These are phyloP conservation scores for Trametes elegans DNA, from an alignment of 768 basidiomycete genomes.

Conservation along the genomic window DNA sequence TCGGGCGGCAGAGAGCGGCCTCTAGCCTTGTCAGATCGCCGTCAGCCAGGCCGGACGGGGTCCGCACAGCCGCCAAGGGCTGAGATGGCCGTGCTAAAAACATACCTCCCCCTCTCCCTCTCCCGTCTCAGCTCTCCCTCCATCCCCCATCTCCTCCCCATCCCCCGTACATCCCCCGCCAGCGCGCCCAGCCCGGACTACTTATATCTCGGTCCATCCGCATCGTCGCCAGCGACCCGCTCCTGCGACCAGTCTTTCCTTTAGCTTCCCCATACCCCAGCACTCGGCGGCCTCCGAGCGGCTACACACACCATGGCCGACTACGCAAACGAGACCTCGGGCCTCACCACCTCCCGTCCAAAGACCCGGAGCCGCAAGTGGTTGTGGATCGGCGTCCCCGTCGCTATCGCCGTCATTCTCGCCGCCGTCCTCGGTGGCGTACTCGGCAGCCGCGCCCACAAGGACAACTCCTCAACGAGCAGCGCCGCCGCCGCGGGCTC, in stretches of 20 bases:
- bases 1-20: too few species aligned
- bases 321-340: constrained; percentile 66
- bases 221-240: not conserved
- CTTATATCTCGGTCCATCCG: not conserved
- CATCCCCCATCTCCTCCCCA: not conserved
- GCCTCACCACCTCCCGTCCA: constrained; percentile 55
- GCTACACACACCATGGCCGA: constrained; percentile 53
- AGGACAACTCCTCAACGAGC: constrained; percentile 25
- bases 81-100: constrained; percentile 9
- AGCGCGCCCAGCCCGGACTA: not conserved
- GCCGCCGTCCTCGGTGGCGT: constrained; percentile 79
- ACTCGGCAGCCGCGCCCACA: constrained; percentile 60
- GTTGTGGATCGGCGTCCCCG: constrained; percentile 75
- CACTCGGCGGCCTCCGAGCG: constrained; percentile 17
- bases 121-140: not conserved
- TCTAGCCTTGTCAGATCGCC: too few species aligned
- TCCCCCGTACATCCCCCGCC: not conserved
- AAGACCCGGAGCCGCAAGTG: constrained; percentile 63
- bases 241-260: constrained; percentile 14
- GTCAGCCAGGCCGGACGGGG: not conserved
- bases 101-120: not conserved
- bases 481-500: not conserved
- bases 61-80: constrained; percentile 9
- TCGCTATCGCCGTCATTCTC: constrained; percentile 58
- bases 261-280: not conserved